Evolutionary conservation across 306 rosid genomes (phyloP).

Genomic region (Rosa chinensis): DNA sequence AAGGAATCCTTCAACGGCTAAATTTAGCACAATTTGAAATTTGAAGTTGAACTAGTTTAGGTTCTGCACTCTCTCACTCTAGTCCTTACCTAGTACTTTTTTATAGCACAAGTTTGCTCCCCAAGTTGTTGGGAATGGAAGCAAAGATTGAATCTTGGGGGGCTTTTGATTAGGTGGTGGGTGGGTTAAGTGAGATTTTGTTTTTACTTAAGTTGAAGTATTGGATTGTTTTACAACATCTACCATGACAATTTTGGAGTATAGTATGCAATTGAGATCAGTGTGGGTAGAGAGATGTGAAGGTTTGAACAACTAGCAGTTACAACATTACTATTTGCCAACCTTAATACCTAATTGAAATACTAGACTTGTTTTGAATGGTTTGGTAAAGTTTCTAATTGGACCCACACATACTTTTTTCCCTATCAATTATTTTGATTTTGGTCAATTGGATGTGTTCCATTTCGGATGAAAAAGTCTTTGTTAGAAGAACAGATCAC

Average conservation of each 20-base stretch:
- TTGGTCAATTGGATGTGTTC: neutral
- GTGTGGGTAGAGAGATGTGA: conserved; percentile 2
- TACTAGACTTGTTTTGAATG: neutral
- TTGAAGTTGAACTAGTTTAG: conserved; percentile 4
- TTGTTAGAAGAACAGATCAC: neutral
- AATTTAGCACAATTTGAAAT: conserved; percentile 24
- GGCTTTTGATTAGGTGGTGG: neutral
- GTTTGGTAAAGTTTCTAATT: neutral
- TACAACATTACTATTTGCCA: neutral
- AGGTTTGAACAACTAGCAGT: neutral
- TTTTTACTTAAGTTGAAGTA: neutral
- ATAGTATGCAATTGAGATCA: neutral
- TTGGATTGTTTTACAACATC: neutral
- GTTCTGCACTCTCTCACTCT: neutral
- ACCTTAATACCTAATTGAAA: neutral
- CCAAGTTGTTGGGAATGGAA: neutral
- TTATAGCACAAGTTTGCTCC: conserved; percentile 4
- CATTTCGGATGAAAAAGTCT: neutral
- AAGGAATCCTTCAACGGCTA: conserved; percentile 25
- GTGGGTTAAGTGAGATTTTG: neutral
- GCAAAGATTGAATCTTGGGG: conserved; percentile 2
- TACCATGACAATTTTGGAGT: neutral
- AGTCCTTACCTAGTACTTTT: neutral
- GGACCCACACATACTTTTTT: neutral
- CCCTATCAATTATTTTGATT: neutral